These are phyloP conservation scores for Barbatosphaeria neglecta DNA, from an alignment of 495 filamentous ascomycete genomes.

Conservation along the genomic window DNA sequence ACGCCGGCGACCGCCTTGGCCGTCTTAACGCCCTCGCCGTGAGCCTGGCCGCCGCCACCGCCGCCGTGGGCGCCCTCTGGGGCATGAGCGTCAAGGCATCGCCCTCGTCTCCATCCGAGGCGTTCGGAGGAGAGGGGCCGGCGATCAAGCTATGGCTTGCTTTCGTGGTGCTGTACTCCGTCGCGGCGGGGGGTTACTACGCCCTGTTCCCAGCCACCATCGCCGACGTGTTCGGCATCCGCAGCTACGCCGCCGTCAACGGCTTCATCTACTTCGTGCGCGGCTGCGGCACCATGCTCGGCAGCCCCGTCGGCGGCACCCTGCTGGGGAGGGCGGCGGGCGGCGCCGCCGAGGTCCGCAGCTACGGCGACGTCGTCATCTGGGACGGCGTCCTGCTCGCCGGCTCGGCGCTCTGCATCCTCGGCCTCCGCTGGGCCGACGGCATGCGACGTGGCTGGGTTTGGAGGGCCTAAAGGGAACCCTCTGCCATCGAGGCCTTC, in stretches of 20 bases:
- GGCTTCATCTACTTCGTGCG: constrained; percentile 46
- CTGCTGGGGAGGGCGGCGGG: constrained; percentile 18
- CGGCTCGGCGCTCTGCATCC: constrained; percentile 16
- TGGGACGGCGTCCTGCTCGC: constrained; percentile 26
- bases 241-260: constrained; percentile 47
- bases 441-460: constrained; percentile 21
- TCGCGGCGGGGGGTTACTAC: constrained; percentile 38
- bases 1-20: constrained; percentile 35
- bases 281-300: constrained; percentile 42
- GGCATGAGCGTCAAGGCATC: constrained; percentile 18
- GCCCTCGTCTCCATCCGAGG: not conserved
- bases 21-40: constrained; percentile 42
- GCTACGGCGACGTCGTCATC: constrained; percentile 17
- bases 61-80: constrained; percentile 41
- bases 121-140: constrained; percentile 1
- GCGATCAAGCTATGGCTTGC: constrained; percentile 30
- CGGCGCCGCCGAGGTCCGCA: constrained; percentile 1
- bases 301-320: constrained; percentile 37
- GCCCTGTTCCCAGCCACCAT: constrained; percentile 35
- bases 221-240: constrained; percentile 47
- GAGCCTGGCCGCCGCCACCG: constrained; percentile 33
- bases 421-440: constrained; percentile 27
- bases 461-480: constrained; percentile 15
- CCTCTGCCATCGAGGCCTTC: no score
- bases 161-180: constrained; percentile 43